phyloP scores from a whole-genome alignment of 139 green algal species.

The Tetradesmus obliquus region DNA sequence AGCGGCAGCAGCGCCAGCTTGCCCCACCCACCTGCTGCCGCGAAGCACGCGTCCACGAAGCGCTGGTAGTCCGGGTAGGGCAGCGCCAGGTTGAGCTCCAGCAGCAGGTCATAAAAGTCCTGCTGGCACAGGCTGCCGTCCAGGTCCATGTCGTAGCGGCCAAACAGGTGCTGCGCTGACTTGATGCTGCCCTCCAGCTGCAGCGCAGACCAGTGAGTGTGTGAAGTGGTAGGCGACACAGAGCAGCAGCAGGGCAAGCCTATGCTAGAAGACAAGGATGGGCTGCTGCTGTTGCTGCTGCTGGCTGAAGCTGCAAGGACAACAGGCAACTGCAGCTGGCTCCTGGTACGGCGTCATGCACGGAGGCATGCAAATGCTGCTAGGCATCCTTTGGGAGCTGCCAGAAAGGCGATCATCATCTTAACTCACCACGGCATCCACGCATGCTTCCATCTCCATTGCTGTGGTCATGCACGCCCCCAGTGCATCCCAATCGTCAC shows the following conservation, averaged over 20 bases:
- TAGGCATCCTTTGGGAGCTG: too few relatives aligned
- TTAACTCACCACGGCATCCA: conserved; percentile 34
- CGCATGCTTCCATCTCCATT: conserved; percentile 26
- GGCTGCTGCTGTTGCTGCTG: background rate
- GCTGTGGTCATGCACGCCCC: conserved; percentile 32
- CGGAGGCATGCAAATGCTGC: too few relatives aligned
- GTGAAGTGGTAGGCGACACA: background rate
- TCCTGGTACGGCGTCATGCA: too few relatives aligned
- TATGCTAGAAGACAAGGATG: background rate
- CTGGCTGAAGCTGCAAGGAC: background rate
- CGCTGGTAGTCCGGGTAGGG: conserved; percentile 41
- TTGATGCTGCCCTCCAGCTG: conserved; percentile 49
- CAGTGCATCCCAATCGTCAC: conserved; percentile 3
- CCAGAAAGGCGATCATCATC: background rate
- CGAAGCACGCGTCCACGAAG: conserved; percentile 26
- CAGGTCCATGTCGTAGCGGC: conserved; percentile 49
- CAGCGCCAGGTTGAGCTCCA: conserved; percentile 46
- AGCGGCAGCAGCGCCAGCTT: too few relatives aligned
- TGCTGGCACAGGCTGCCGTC: conserved; percentile 31
- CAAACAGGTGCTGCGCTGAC: conserved; percentile 34
- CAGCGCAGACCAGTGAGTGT: background rate
- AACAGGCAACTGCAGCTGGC: too few relatives aligned
- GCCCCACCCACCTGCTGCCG: background rate
- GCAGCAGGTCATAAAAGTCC: conserved; percentile 49
- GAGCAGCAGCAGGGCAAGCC: background rate